Evolutionary conservation across 2,329 filamentous ascomycete species (phyloP), one percentile per base, ranked within the genome.

Genomic region (Hysterium pulicare): DNA sequence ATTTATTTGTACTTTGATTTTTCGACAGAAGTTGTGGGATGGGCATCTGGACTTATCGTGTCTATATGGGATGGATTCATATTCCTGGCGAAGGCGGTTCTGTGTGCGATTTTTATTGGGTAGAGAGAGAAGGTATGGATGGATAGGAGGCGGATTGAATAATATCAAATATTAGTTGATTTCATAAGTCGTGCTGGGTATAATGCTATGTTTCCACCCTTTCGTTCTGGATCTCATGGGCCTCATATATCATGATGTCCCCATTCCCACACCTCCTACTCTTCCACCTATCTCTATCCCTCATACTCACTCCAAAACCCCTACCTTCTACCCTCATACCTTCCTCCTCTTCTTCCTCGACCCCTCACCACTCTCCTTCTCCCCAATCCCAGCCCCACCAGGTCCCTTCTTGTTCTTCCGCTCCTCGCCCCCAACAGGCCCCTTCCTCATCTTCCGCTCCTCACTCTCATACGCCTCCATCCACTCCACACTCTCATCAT

Each of bases 381-480:
- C 40, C 46, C 51, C 51, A 54, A 41, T 59, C 58, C 4, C 34
- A 11, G 37, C 49, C 48, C 55, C 5, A 41, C 34, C 8, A 45
- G 11, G 11, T 43, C 41, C 34, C 32, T 19, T 19, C 24, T 32
- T 31, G 6, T 21, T 6, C 24, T 24, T 15, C 15, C n/a, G 15
- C 11, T 31, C 28, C 28, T 30, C 36, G n/a, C 15, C 20, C 42
- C 30, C 41, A n/a, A 11, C 34, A 37, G 34, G 24, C 15, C 39
- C 24, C 53, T 46, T 43, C 35, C 16, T 8, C 8, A 11, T 9
- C 28, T 3, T 15, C 28, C 28, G 28, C 28, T 3, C 28, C 28
- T 15, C 13, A 11, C 16, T 15, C 8, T 30, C 8, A 8, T 31
- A 15, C 33, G 13, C 10, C 16, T 19, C 20, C 33, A 13, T 15